Base-by-base conservation (phyloP, 345 rosid species). In the Fremontodendron californicum region DNA sequence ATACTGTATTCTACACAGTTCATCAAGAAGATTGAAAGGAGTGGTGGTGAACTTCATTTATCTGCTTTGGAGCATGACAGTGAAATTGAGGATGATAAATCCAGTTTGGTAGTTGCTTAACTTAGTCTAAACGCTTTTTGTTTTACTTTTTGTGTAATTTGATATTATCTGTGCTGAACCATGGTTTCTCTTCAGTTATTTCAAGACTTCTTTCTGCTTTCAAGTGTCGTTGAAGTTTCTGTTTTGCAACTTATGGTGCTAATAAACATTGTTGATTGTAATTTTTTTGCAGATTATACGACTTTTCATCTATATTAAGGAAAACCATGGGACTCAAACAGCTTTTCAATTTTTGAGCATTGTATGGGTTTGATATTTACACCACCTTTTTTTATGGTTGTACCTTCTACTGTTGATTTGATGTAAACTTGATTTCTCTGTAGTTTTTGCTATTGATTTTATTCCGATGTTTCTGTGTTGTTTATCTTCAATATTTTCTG, bases 271-370 rank as follows among this genome's bases (percentile, higher is more conserved):
- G 72, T 43, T 71, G 46, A 33, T 52, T 71, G 64, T 68, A 21
- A 60, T 76, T 68, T 78, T 78, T 83, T 79, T 80, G 90, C 92
- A 96, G 99, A 87, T 93, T 45, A 96, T 93, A 82, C 88, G 90
- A 58, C 95, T 96, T 72, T 96, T 96, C 86, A 65, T 86, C 70
- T 91, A 93, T 86, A 81, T 87, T 77, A 88, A 96, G 67, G 67
- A 62, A 62, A 62, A 62, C 67, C 67, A 62, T 6, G 67, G 42
- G 12, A 62, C 40, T 31, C 67, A 7, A 76, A 82, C 89, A 73
- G 98, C 99, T 86, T 92, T 96, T 82, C 67, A 87, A 85, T 96
- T 96, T 84, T 78, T 96, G 83, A 89, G 90, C 86, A 89, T 88
- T 83, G 99, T 96, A 89, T 45, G 90, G 19, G 63, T 80, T 77